phyloP scores from a whole-genome alignment of 306 rosid species.

The Begonia peltatifolia region DNA sequence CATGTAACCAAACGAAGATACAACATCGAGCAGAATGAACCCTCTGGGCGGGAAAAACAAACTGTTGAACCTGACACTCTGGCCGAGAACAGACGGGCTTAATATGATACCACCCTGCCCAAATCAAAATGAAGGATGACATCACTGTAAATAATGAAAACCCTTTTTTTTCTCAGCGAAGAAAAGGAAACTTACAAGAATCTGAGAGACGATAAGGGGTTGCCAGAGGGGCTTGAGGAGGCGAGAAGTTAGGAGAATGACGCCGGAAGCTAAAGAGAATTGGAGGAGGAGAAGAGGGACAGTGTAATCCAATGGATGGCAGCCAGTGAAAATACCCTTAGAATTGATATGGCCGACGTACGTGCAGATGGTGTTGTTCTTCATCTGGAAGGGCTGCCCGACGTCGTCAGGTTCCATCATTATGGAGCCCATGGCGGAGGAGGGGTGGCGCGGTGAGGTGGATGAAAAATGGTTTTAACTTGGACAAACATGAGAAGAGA shows the following conservation, averaged over 20 bases:
- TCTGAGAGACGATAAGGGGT: slow-evolving; percentile 17
- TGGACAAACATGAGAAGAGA: no score
- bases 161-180: not conserved
- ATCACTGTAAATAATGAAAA: no score
- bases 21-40: slow-evolving; percentile 14
- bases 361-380: slow-evolving; percentile 13
- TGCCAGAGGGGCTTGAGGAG: slow-evolving; percentile 21
- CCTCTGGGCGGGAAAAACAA: slow-evolving; percentile 17
- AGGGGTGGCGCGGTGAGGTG: no score
- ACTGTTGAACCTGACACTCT: not conserved
- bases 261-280: slow-evolving; percentile 5
- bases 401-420: slow-evolving; percentile 10
- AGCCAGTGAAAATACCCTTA: slow-evolving; percentile 1
- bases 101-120: slow-evolving; percentile 23
- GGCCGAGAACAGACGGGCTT: slow-evolving; percentile 22
- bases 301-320: slow-evolving; percentile 12
- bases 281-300: slow-evolving; percentile 20
- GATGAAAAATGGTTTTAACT: no score
- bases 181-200: slow-evolving; percentile 8
- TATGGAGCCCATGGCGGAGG: slow-evolving; percentile 3
- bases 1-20: slow-evolving; percentile 15
- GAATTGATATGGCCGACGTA: not conserved
- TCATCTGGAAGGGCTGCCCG: not conserved
- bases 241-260: slow-evolving; percentile 6
- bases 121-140: not conserved